phyloP scores from a whole-genome alignment of 495 filamentous ascomycete genomes.

The Penicillium pulvis region DNA sequence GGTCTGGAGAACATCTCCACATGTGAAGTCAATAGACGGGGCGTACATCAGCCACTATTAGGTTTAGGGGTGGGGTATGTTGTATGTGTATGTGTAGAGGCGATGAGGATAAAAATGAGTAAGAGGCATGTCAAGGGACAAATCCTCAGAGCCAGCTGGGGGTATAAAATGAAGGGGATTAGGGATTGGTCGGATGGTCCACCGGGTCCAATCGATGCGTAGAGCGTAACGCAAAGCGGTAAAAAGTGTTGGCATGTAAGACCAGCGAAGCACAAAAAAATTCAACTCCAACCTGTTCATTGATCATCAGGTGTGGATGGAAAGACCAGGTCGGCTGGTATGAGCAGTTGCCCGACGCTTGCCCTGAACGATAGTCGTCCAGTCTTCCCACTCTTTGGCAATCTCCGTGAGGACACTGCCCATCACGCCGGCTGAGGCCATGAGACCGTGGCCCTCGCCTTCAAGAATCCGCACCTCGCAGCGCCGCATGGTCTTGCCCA shows the following conservation, averaged over 20 bases:
- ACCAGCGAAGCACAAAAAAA: background rate
- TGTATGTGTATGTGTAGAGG: slow-evolving; percentile 7
- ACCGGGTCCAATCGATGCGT: slow-evolving; percentile 10
- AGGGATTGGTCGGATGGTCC: slow-evolving; percentile 6
- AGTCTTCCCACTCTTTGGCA: slow-evolving; percentile 92
- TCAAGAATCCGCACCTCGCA: slow-evolving; percentile 91
- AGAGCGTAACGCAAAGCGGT: slow-evolving; percentile 8
- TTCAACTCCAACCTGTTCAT: slow-evolving; percentile 5
- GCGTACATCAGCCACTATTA: slow-evolving; percentile 29
- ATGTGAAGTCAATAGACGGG: slow-evolving; percentile 26
- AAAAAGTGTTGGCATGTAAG: background rate
- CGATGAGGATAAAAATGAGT: slow-evolving; percentile 3
- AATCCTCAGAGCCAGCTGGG: slow-evolving; percentile 36
- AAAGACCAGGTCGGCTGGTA: slow-evolving; percentile 24
- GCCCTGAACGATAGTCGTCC: slow-evolving; percentile 66
- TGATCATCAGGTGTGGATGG: slow-evolving; percentile 18
- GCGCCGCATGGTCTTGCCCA: slow-evolving; percentile 88
- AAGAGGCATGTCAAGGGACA: background rate
- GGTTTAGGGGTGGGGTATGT: slow-evolving; percentile 18
- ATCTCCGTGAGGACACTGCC: slow-evolving; percentile 90
- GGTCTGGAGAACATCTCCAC: slow-evolving; percentile 24
- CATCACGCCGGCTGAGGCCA: slow-evolving; percentile 95
- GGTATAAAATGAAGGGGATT: slow-evolving; percentile 15
- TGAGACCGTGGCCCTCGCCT: slow-evolving; percentile 92
- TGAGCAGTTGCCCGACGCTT: slow-evolving; percentile 40